Evolutionary conservation across 2,329 filamentous ascomycete species (phyloP), one percentile per base, ranked within the genome.

Genomic region (Calonectria montana): DNA sequence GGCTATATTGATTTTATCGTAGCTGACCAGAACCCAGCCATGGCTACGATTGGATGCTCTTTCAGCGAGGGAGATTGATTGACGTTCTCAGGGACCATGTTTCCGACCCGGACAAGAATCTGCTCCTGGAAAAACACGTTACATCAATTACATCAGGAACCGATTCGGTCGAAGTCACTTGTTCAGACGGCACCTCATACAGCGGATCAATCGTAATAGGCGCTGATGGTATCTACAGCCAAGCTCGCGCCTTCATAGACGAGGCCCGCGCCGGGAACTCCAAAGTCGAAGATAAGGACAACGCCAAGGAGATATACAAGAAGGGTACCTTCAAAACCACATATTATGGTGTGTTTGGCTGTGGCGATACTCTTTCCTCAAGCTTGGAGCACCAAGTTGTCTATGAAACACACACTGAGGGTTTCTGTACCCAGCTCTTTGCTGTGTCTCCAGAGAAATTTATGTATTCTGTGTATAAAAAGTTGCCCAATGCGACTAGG

Each of bases 151-250:
- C 18, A 1, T 71, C 75, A 0, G 47, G 64, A 1, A 37, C 64
- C 0, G 61, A 72, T 10, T 61, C 57, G 0, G 74, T 75, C 1
- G 63, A 72, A 6, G 75, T 77, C 1, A 65, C 67, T 15, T 77
- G 75, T 1, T 55, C 73, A 12, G 76, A 77, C 18, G 74, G 75
- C 0, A 75, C 29, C 4, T 53, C 0, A 69, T 73, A 29, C 45
- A 39, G 1, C 21, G 75, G 62, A 1, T 74, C 75, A 8, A 76
- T 77, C 2, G 29, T 77, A 0, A 69, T 77, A 55, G 76, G 76
- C 0, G 64, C 73, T 12, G 75, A 77, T 37, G 76, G 76, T 4
- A 70, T 77, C 12, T 59, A 77, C 61, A 77, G 75, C 67, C 70
- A 31, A 18, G 25, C 41, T 62, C 21, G 68, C 45, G 57, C 64